Conservation (phyloP, 2,329 filamentous ascomycete species). For the Alternaria arbusti region DNA sequence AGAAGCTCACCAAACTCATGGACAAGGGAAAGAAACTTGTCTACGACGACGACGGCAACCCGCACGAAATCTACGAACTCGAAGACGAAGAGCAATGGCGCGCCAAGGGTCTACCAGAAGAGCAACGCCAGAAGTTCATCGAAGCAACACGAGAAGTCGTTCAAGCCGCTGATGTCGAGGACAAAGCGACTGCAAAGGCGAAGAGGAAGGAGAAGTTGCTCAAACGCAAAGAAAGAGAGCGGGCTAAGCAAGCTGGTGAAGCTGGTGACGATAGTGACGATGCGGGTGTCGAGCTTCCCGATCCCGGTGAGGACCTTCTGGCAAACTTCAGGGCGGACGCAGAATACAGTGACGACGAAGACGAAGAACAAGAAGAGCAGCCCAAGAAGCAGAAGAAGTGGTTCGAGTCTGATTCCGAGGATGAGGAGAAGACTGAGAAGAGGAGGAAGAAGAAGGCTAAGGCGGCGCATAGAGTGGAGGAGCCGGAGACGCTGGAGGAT, state of each 20-base stretch:
- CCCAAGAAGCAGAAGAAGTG: conserved; percentile 77
- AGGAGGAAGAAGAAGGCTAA: conserved; percentile 55
- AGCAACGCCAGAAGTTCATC: conserved; percentile 79
- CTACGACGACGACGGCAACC: conserved; percentile 89
- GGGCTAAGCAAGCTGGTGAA: conserved; percentile 51
- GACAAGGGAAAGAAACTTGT: conserved; percentile 83
- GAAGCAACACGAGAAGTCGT: conserved; percentile 76
- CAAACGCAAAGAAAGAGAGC: conserved; percentile 72
- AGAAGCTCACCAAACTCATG: conserved; percentile 89
- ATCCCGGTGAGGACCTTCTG: conserved; percentile 47
- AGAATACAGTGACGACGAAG: conserved; percentile 47
- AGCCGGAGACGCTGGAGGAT: conserved; percentile 81
- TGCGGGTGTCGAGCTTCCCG: conserved; percentile 38
- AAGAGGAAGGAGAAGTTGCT: conserved; percentile 79
- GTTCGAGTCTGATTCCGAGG: conserved; percentile 72
- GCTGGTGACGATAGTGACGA: conserved; percentile 21
- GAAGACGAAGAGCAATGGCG: conserved; percentile 83
- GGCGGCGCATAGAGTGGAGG: conserved; percentile 65
- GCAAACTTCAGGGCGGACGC: conserved; percentile 53
- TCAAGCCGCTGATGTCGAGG: conserved; percentile 75
- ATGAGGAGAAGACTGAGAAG: conserved; percentile 51
- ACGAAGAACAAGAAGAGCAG: conserved; percentile 52
- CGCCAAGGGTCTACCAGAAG: conserved; percentile 74
- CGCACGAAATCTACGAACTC: conserved; percentile 86
- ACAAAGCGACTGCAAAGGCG: conserved; percentile 80